Percentiles rank a stretch among this genome's conserved stretches.
phyloP scores from a whole-genome alignment of 2,329 filamentous ascomycete species.

The Penicillium sp. region DNA sequence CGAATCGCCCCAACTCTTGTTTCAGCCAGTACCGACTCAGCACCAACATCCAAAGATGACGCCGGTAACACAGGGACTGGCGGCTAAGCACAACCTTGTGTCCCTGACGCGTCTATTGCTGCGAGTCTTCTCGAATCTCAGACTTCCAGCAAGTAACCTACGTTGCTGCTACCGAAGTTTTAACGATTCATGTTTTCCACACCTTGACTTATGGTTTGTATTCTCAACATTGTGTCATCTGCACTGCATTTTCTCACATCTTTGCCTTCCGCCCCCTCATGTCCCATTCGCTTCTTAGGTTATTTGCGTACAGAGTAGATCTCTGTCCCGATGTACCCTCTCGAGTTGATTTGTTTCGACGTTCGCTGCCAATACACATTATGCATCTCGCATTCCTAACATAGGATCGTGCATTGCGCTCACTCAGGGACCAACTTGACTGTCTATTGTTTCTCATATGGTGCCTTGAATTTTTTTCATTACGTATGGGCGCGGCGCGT shows the following conservation, averaged over 20 bases:
- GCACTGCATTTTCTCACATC: not conserved
- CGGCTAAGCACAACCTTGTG: not conserved
- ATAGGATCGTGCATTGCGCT: not conserved
- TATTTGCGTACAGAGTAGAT: not conserved
- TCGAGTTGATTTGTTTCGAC: not conserved
- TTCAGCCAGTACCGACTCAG: slow-evolving; percentile 24
- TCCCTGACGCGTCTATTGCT: not conserved
- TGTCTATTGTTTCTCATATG: not conserved
- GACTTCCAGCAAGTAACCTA: not conserved
- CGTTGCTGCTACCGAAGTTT: not conserved
- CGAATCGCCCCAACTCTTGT: slow-evolving; percentile 69
- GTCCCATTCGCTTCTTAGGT: not conserved
- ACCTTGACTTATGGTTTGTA: not conserved
- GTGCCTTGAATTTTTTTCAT: not conserved
- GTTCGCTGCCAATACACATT: not conserved
- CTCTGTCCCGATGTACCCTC: not conserved
- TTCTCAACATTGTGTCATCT: not conserved
- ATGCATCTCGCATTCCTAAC: not conserved
- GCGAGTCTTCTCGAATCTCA: not conserved
- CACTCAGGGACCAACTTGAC: not conserved
- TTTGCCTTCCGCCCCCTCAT: not conserved
- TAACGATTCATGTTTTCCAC: not conserved
- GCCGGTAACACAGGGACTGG: not conserved
- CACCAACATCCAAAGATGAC: slow-evolving; percentile 13
- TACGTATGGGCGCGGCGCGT: not conserved